Evolutionary conservation across 1,284 basidiomycete genomes (phyloP), one percentile per base, ranked within the genome.

Genomic region (Porogramme epimiltina): DNA sequence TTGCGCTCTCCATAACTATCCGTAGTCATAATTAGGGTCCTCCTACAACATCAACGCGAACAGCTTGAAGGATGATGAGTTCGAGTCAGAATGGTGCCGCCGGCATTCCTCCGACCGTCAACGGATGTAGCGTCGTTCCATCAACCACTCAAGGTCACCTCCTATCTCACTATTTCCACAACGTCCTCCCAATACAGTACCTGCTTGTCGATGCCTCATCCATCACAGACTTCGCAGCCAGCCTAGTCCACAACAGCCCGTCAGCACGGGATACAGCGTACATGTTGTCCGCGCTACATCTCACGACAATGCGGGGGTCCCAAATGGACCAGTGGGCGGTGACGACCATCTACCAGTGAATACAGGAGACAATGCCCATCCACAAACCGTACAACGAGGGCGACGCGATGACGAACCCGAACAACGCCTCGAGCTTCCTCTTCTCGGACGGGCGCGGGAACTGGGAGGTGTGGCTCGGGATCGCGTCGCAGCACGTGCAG

Each of bases 331-430:
- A 53, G n/a, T 44, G 34, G 25, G 62, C 62, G 41, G 56, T 65
- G 4, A 42, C 36, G 26, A 43, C 46, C 31, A 58, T 66, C 40
- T 70, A n/a, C n/a, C n/a, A n/a, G n/a, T n/a, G n/a, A n/a, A n/a
- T n/a, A n/a, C n/a, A n/a, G n/a, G n/a, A n/a, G 43, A 66, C 65
- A 31, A 69, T 73, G 41, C 37, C 56, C 11, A 60, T 59, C 56
- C 45, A 56, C 54, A 18, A 50, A 36, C 22, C 47, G 37, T 62
- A 69, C 60, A 74, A 71, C 4, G 75, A 82, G 46, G 84, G 84
- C 34, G 85, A 87, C 59, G 89, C 89, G n/a, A 84, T 90, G 69
- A 84, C 87, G 0, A 84, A 85, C 3, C 71, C 91, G 20, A 85
- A 87, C 56, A 73, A 87, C 60, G 80, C 91, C 39, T 89, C 87